Percentiles rank a stretch among this genome's conserved stretches.
These are phyloP conservation scores for Stereocaulon alpinum DNA, from an alignment of 495 filamentous ascomycete genomes.

Conservation along the genomic window DNA sequence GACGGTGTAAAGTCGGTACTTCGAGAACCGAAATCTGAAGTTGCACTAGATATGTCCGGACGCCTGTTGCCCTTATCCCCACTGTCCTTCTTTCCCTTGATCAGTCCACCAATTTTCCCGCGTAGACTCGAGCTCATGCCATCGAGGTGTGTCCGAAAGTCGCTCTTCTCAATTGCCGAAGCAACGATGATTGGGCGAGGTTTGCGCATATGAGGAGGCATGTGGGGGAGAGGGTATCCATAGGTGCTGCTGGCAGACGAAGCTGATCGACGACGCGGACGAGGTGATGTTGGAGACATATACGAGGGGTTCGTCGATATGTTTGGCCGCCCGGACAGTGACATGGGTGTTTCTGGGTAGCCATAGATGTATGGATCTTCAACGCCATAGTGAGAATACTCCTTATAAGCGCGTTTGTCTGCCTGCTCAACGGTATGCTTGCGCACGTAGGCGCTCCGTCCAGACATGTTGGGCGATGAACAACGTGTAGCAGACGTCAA, in stretches of 20 bases:
- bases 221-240: conserved; percentile 20
- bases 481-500: not conserved
- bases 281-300: conserved; percentile 16
- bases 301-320: conserved; percentile 21
- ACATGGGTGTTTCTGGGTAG: conserved; percentile 16
- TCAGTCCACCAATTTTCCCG: conserved; percentile 23
- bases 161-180: conserved; percentile 25
- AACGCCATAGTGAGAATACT: conserved; percentile 18
- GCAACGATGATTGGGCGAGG: conserved; percentile 25
- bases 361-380: conserved; percentile 21
- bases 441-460: conserved; percentile 24
- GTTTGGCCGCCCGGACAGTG: conserved; percentile 11
- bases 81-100: conserved; percentile 20
- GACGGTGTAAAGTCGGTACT: conserved; percentile 24
- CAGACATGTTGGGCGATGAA: conserved; percentile 18
- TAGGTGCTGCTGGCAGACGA: conserved; percentile 24
- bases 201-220: conserved; percentile 22
- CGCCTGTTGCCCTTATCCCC: conserved; percentile 9
- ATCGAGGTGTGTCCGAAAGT: conserved; percentile 25
- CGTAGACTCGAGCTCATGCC: conserved; percentile 25
- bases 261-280: conserved; percentile 21
- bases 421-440: conserved; percentile 20
- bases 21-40: conserved; percentile 17
- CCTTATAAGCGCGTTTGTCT: conserved; percentile 17
- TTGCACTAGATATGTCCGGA: conserved; percentile 17